These are phyloP conservation scores for Aspergillus haitiensis DNA, from an alignment of 495 filamentous ascomycete species.

Conservation along the genomic window DNA sequence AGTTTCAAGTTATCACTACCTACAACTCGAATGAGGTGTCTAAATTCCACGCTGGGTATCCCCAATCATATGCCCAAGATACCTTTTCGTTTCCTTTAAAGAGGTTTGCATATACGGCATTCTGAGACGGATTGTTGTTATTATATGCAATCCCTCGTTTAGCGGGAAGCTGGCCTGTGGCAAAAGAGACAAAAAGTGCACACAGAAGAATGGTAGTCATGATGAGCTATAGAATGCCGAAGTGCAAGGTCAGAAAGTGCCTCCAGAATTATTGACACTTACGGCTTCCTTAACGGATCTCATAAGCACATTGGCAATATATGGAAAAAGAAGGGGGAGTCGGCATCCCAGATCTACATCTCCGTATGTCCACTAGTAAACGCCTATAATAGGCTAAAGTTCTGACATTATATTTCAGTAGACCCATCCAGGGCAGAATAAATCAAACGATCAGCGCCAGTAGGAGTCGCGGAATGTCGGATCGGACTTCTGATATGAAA, in stretches of 20 bases:
- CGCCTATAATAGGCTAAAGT: neutral
- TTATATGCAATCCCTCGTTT: conserved; percentile 70
- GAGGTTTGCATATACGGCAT: conserved; percentile 18
- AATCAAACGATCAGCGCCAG: neutral
- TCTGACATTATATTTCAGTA: neutral
- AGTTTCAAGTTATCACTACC: too few species aligned
- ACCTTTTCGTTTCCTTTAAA: conserved; percentile 46
- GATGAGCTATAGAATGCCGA: too few species aligned
- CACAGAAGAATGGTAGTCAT: too few species aligned
- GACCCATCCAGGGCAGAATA: neutral
- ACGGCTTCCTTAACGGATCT: too few species aligned
- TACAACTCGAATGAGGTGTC: conserved; percentile 38
- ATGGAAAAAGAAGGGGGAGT: too few species aligned
- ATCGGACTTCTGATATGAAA: neutral
- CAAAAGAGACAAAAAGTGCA: too few species aligned
- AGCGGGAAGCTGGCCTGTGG: neutral
- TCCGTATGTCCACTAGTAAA: too few species aligned
- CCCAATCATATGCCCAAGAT: conserved; percentile 74
- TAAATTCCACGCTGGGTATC: conserved; percentile 28
- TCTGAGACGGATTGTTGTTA: conserved; percentile 47
- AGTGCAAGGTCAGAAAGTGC: too few species aligned
- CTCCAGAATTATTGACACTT: too few species aligned
- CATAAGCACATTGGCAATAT: too few species aligned
- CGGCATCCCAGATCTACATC: too few species aligned
- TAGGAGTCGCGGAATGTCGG: neutral